Percentiles rank a stretch among this genome's conserved stretches.
Conservation (phyloP, 1,139 yeast genomes). For the Lodderomyces parapsilosis region DNA sequence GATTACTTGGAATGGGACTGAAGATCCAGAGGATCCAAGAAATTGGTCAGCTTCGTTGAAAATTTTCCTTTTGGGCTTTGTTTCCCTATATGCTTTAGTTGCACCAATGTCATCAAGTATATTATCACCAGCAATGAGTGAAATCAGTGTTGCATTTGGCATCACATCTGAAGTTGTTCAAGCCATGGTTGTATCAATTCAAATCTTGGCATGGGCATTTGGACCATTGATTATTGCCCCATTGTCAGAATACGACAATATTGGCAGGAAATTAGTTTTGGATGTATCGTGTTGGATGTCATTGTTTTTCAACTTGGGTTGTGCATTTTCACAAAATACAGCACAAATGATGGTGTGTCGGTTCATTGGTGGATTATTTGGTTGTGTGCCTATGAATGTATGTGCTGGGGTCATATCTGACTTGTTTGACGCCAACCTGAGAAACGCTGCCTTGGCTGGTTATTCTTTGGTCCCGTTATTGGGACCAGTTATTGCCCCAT, state of each 20-base stretch:
- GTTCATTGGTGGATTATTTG: constrained; percentile 40
- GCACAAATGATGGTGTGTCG: constrained; percentile 41
- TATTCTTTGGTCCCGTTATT: constrained; percentile 45
- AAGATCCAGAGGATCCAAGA: constrained; percentile 41
- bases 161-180: constrained; percentile 29
- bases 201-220: constrained; percentile 47
- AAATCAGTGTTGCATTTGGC: constrained; percentile 33
- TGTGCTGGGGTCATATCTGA: constrained; percentile 45
- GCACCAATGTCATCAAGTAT: constrained; percentile 50
- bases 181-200: constrained; percentile 45
- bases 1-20: constrained; percentile 38
- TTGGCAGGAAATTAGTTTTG: constrained; percentile 42
- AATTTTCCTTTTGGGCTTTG: constrained; percentile 30
- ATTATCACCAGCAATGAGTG: constrained; percentile 42
- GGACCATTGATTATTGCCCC: constrained; percentile 48
- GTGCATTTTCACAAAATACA: constrained; percentile 40
- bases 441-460: constrained; percentile 43
- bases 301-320: constrained; percentile 37
- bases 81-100: constrained; percentile 42
- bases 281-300: constrained; percentile 38
- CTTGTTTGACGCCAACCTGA: constrained; percentile 36
- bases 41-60: constrained; percentile 36
- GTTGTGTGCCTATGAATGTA: constrained; percentile 44
- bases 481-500: constrained; percentile 65
- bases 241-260: constrained; percentile 40